phyloP scores from a whole-genome alignment of 441 rosid genomes.

The Populus tomentosa region DNA sequence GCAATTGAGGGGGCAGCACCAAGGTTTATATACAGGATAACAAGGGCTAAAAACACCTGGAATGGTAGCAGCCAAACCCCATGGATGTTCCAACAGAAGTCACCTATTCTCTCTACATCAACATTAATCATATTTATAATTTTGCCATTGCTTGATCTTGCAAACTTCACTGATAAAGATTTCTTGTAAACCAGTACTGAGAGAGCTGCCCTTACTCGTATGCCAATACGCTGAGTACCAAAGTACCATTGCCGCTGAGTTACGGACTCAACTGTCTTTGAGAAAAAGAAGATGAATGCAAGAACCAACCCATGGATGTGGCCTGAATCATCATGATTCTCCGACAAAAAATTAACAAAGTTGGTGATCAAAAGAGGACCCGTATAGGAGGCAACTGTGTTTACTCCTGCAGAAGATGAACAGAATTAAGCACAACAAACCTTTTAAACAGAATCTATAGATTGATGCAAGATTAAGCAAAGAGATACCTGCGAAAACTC shows the following conservation, averaged over 20 bases:
- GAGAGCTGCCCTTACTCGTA: constrained; percentile 51
- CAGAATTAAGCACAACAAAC: neutral
- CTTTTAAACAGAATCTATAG: constrained; percentile 10
- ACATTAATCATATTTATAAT: constrained; percentile 56
- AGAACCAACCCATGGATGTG: constrained; percentile 45
- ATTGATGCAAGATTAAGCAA: neutral
- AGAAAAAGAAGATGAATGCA: constrained; percentile 48
- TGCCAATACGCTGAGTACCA: constrained; percentile 63
- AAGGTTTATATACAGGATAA: constrained; percentile 49
- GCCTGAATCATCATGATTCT: constrained; percentile 27
- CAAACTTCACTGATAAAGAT: constrained; percentile 38
- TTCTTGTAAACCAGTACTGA: constrained; percentile 52
- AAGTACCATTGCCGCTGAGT: constrained; percentile 69
- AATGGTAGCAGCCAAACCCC: constrained; percentile 70
- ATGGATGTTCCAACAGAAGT: constrained; percentile 57
- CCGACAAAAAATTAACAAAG: constrained; percentile 54
- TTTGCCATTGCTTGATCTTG: constrained; percentile 41
- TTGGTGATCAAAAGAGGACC: constrained; percentile 62
- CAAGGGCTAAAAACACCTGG: constrained; percentile 53
- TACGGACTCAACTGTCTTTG: constrained; percentile 59
- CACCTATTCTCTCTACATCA: constrained; percentile 71
- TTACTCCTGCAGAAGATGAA: constrained; percentile 35
- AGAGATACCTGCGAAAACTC: constrained; percentile 48
- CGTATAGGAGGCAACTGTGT: constrained; percentile 53
- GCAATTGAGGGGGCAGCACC: constrained; percentile 57